A percentile compares a stretch with the other conserved stretches of the same genome.
phyloP scores from a whole-genome alignment of 1,284 basidiomycete species.

The Naganishia cerealis region DNA sequence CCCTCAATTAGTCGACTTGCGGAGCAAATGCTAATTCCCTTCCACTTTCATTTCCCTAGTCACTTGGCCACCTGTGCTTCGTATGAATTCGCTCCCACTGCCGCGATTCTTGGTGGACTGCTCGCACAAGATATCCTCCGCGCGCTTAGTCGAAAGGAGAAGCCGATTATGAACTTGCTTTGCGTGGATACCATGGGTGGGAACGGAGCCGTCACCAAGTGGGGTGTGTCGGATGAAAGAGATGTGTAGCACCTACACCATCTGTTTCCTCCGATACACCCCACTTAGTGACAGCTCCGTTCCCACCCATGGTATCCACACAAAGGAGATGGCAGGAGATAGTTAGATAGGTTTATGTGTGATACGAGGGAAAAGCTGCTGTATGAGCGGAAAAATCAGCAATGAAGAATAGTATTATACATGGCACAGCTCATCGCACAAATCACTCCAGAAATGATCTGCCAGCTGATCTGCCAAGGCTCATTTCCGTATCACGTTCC shows the following conservation, averaged over 20 bases:
- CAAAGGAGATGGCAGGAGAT: no score
- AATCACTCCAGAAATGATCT: no score
- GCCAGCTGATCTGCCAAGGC: no score
- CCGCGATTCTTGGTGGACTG: conserved; percentile 90
- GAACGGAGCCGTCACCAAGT: conserved; percentile 40
- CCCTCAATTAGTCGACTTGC: neutral
- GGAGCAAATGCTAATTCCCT: conserved; percentile 1
- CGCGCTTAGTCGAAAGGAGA: conserved; percentile 81
- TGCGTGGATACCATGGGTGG: conserved; percentile 71
- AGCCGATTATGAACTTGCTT: conserved; percentile 88
- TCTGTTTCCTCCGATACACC: conserved; percentile 42
- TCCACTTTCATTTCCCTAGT: conserved; percentile 49
- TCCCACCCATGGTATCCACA: conserved; percentile 66
- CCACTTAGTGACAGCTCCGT: conserved; percentile 44
- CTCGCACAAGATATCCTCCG: conserved; percentile 93
- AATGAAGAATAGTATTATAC: no score
- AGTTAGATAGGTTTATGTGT: no score
- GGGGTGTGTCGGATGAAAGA: conserved; percentile 43
- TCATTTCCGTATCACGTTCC: no score
- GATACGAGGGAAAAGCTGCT: no score
- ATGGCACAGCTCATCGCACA: no score
- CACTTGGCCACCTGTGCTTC: conserved; percentile 67
- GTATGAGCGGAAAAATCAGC: no score
- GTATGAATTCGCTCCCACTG: conserved; percentile 84
- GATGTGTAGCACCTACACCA: conserved; percentile 64